Conservation (phyloP, 1,284 basidiomycete genomes). For the Cystobasidium sp. region DNA sequence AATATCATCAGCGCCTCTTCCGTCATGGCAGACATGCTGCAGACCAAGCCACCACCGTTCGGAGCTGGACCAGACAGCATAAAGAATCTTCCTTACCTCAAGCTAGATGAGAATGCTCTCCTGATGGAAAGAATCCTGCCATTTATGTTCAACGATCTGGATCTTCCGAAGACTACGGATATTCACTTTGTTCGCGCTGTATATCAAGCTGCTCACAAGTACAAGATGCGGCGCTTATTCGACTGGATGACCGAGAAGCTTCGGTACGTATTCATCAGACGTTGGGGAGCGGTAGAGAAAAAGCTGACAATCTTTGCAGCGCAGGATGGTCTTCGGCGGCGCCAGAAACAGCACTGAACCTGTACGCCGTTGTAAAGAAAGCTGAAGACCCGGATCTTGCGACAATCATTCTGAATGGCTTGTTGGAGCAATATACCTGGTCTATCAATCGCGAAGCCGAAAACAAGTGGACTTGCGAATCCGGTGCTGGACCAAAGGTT, state of each 20-base stretch:
- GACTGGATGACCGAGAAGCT: conserved; percentile 37
- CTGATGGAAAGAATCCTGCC: conserved; percentile 27
- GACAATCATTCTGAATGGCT: conserved; percentile 8
- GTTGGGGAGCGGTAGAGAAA: background rate
- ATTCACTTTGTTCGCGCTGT: conserved; percentile 27
- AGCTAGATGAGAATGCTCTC: conserved; percentile 26
- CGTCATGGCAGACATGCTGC: conserved; percentile 16
- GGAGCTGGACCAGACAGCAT: conserved; percentile 29
- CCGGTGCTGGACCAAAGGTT: conserved; percentile 3
- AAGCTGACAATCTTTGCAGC: background rate
- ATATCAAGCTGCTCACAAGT: conserved; percentile 25
- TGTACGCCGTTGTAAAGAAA: conserved; percentile 17
- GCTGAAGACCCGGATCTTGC: conserved; percentile 21
- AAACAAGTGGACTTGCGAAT: conserved; percentile 30
- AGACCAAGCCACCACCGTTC: conserved; percentile 16
- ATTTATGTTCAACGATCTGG: conserved; percentile 23
- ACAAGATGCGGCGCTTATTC: conserved; percentile 27
- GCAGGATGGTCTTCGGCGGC: conserved; percentile 20
- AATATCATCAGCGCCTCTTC: conserved; percentile 21
- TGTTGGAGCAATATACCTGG: conserved; percentile 25
- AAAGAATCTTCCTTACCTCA: conserved; percentile 15
- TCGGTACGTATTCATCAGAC: background rate
- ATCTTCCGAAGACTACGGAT: conserved; percentile 24
- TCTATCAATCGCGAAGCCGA: conserved; percentile 15
- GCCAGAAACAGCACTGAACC: conserved; percentile 3